A percentile compares a stretch with the other conserved stretches of the same genome.
These are phyloP conservation scores for Wickerhamomyces sydowiorum DNA, from an alignment of 805 yeast species.

Conservation along the genomic window DNA sequence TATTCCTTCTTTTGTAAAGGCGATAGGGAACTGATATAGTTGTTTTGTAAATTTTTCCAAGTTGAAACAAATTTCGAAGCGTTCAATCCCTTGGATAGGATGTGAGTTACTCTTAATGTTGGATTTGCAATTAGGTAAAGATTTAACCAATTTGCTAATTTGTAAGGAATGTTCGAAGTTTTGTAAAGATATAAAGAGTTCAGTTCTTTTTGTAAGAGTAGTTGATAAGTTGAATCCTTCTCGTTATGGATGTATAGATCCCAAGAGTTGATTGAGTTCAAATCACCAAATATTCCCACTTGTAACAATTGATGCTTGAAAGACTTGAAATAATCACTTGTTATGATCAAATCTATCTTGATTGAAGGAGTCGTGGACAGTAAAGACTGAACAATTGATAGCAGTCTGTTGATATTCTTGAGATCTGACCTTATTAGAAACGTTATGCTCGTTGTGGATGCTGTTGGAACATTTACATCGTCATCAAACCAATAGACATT, in stretches of 20 bases:
- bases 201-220: constrained; percentile 12
- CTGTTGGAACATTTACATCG: constrained; percentile 4
- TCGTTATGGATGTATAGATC: constrained; percentile 6
- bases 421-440: constrained; percentile 20
- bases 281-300: constrained; percentile 14
- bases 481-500: constrained; percentile 41
- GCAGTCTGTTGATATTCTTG: constrained; percentile 10
- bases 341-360: constrained; percentile 22
- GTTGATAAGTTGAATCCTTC: constrained; percentile 6
- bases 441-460: constrained; percentile 13
- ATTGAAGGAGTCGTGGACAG: constrained; percentile 7
- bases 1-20: constrained; percentile 28
- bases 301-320: constrained; percentile 28
- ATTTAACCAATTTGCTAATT: constrained; percentile 35
- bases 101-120: constrained; percentile 41
- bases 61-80: constrained; percentile 44
- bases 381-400: constrained; percentile 14
- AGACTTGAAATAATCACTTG: constrained; percentile 31
- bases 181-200: constrained; percentile 33
- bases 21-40: constrained; percentile 25
- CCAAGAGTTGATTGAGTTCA: constrained; percentile 12
- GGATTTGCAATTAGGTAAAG: constrained; percentile 38
- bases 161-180: constrained; percentile 24
- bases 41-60: constrained; percentile 25
- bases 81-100: constrained; percentile 53